Evolutionary conservation across 495 filamentous ascomycete species (phyloP).

Genomic region (Pseudevernia furfuracea): DNA sequence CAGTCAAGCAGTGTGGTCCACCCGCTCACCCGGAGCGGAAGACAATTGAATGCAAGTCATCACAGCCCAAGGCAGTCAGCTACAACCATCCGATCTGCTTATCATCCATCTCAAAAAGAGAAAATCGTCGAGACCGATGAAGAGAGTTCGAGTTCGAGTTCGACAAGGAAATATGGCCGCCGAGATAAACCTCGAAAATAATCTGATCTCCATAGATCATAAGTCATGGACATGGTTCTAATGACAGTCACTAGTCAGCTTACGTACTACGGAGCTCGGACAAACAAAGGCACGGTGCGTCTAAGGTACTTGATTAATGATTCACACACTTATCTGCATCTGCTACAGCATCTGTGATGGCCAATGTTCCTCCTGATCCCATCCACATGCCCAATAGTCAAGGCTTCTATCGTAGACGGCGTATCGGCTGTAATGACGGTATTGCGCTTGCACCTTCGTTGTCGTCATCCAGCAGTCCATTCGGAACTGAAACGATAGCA

Average conservation of each 20-base stretch:
- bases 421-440: conserved; percentile 22
- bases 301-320: neutral
- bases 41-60: neutral
- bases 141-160: neutral
- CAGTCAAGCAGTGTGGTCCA: neutral
- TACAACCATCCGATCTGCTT: neutral
- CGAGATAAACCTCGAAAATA: neutral
- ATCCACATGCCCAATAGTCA: neutral
- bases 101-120: too few species aligned
- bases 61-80: neutral
- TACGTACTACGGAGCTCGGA: neutral
- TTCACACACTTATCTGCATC: neutral
- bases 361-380: neutral
- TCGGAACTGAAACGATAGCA: neutral
- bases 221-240: neutral
- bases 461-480: conserved; percentile 23
- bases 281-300: neutral
- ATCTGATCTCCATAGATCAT: neutral
- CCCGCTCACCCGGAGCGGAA: neutral
- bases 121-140: neutral
- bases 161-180: neutral
- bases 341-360: neutral
- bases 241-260: neutral
- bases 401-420: conserved; percentile 1
- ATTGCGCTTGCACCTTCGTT: conserved; percentile 22